Conservation (phyloP, 345 rosid species). For the Bretschneidera sinensis region DNA sequence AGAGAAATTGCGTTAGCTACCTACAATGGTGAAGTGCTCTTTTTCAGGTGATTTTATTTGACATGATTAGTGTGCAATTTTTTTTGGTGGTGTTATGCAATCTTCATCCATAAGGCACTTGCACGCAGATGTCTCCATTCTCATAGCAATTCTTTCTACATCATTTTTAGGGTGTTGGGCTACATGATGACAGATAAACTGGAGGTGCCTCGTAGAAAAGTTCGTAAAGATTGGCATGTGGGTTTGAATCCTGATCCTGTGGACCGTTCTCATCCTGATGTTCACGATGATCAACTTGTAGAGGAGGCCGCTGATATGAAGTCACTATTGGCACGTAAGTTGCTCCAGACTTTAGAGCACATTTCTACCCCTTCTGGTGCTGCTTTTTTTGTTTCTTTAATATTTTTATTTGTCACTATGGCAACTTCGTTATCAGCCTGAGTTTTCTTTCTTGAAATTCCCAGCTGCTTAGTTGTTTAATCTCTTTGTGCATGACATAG, state of each 20-base stretch:
- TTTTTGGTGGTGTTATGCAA: not conserved
- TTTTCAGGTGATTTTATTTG: constrained; percentile 67
- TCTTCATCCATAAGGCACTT: constrained; percentile 8
- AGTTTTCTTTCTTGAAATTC: not conserved
- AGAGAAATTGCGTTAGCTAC: constrained; percentile 96
- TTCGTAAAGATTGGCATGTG: constrained; percentile 84
- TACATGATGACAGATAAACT: constrained; percentile 93
- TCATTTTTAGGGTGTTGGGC: constrained; percentile 74
- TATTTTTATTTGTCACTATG: not conserved
- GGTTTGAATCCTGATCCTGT: constrained; percentile 85
- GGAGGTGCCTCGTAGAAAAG: constrained; percentile 85
- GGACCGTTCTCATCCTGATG: constrained; percentile 95
- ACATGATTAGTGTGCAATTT: constrained; percentile 1
- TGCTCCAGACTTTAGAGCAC: too few species aligned
- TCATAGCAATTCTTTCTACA: constrained; percentile 4
- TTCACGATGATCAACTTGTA: constrained; percentile 63
- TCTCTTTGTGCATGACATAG: not conserved
- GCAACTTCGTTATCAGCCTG: not conserved
- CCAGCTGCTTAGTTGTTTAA: not conserved
- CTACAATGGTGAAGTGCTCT: constrained; percentile 90
- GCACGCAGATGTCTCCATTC: constrained; percentile 1
- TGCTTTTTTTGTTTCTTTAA: constrained; percentile 2
- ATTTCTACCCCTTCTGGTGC: not conserved
- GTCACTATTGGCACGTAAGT: constrained; percentile 53
- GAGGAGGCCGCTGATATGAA: constrained; percentile 55